Percentiles rank a stretch among this genome's conserved stretches.
phyloP scores from a whole-genome alignment of 2,329 filamentous ascomycete species.

The Trichoderma sp. region DNA sequence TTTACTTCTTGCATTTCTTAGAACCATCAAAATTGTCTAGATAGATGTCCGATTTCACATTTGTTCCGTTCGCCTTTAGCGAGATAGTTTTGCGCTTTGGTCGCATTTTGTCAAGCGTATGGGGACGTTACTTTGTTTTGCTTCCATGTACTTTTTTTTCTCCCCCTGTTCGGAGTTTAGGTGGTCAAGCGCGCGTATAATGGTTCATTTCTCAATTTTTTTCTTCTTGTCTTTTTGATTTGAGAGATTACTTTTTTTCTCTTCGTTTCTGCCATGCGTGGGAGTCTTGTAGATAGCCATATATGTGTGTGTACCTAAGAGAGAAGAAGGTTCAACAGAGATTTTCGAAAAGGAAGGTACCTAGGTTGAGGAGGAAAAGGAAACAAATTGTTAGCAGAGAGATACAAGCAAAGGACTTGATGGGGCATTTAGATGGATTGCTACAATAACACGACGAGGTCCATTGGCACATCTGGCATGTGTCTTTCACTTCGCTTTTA shows the following conservation, averaged over 20 bases:
- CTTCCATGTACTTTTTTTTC: background rate
- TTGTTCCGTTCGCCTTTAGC: background rate
- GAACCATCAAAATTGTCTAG: background rate
- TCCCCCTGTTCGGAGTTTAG: background rate
- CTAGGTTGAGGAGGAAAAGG: background rate
- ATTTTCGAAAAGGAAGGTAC: background rate
- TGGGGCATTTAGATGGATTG: background rate
- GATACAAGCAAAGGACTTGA: background rate
- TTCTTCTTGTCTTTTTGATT: background rate
- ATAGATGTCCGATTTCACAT: background rate
- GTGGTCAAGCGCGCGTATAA: slow-evolving; percentile 4
- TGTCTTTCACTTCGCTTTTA: background rate
- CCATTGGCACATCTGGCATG: slow-evolving; percentile 10
- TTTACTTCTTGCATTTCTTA: background rate
- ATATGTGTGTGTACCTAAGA: background rate
- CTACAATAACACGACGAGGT: background rate
- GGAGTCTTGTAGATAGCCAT: background rate
- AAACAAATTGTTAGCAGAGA: background rate
- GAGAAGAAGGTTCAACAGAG: background rate
- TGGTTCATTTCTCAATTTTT: background rate
- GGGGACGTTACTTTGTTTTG: background rate
- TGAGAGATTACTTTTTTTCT: background rate
- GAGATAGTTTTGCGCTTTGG: background rate
- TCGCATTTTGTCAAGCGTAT: background rate
- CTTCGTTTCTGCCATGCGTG: background rate